These are phyloP conservation scores for Sordaria brevicollis DNA, from an alignment of 495 filamentous ascomycete genomes.

Conservation along the genomic window DNA sequence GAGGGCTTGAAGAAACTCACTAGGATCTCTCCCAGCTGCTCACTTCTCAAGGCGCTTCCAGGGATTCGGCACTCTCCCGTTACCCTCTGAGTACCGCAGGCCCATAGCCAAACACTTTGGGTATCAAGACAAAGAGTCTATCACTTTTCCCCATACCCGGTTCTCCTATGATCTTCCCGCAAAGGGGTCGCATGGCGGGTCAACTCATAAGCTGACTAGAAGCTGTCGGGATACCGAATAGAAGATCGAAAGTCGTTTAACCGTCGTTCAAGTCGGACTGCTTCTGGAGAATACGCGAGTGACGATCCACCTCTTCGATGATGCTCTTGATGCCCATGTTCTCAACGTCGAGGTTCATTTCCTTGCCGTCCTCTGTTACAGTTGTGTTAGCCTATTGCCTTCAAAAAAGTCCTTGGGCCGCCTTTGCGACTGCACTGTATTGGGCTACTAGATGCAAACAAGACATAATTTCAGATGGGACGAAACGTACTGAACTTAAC, in stretches of 20 bases:
- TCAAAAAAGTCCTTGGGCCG: too few relatives aligned
- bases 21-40: not conserved
- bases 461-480: not conserved
- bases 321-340: constrained; percentile 79
- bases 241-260: constrained; percentile 1
- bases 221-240: not conserved
- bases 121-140: not conserved
- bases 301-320: constrained; percentile 78
- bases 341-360: constrained; percentile 58
- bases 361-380: constrained; percentile 67
- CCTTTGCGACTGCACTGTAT: too few relatives aligned
- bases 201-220: not conserved
- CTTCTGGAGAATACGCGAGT: constrained; percentile 70
- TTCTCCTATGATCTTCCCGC: not conserved
- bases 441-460: too few relatives aligned
- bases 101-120: not conserved
- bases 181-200: not conserved
- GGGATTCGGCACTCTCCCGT: not conserved
- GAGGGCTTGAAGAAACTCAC: too few relatives aligned
- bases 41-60: not conserved
- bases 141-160: not conserved
- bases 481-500: constrained; percentile 69
- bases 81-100: not conserved
- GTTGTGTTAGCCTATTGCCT: constrained; percentile 2
- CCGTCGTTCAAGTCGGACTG: constrained; percentile 67